Evolutionary conservation across 345 rosid species (phyloP).

Genomic region (Clarkia xantiana): DNA sequence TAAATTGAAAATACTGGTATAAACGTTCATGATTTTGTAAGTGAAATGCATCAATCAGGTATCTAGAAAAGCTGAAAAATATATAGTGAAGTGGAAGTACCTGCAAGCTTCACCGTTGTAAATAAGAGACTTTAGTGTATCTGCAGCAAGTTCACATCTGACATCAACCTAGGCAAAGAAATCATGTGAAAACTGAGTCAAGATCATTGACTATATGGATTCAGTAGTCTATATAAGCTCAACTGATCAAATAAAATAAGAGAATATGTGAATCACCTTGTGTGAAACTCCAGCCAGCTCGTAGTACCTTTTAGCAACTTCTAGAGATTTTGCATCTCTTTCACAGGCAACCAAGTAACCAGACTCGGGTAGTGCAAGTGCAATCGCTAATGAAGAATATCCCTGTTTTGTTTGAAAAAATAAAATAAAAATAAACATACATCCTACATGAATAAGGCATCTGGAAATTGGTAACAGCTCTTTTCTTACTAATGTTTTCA

Average conservation of each 20-base stretch:
- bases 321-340: constrained; percentile 57
- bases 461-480: no score
- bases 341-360: constrained; percentile 86
- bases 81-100: constrained; percentile 19
- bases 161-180: constrained; percentile 37
- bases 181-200: constrained; percentile 2
- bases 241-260: neutral
- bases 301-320: constrained; percentile 64
- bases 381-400: constrained; percentile 85
- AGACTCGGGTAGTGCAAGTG: constrained; percentile 61
- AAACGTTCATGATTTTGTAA: neutral
- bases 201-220: neutral
- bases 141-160: constrained; percentile 66
- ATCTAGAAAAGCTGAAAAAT: neutral
- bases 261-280: constrained; percentile 36
- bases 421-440: neutral
- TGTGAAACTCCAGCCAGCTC: constrained; percentile 61
- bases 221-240: neutral
- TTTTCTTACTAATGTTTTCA: no score
- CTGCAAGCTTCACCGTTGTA: constrained; percentile 64
- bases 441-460: no score
- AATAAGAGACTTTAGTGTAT: constrained; percentile 46
- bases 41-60: neutral
- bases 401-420: constrained; percentile 30
- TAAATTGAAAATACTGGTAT: no score